Evolutionary conservation across 257 asterid genomes (phyloP).

Genomic region (Buddleja alternifolia): DNA sequence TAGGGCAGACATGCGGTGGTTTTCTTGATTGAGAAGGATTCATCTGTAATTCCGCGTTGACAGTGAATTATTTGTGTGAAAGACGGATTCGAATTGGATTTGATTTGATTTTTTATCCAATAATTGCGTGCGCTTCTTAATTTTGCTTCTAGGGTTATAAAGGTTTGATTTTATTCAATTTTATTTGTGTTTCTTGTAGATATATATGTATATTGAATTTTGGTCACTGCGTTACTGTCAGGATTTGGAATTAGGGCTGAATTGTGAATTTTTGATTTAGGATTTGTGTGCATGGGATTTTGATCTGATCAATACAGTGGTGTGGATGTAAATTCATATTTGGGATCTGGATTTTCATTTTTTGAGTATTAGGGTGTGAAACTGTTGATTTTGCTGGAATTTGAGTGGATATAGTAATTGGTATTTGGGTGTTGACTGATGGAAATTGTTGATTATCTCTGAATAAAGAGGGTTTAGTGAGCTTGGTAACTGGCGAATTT

Average conservation of each 20-base stretch:
- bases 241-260: slow-evolving; percentile 25
- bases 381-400: slow-evolving; percentile 21
- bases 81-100: slow-evolving; percentile 35
- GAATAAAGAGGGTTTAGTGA: slow-evolving; percentile 10
- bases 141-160: slow-evolving; percentile 25
- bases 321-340: slow-evolving; percentile 1
- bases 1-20: slow-evolving; percentile 41
- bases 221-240: slow-evolving; percentile 21
- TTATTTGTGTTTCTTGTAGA: not conserved
- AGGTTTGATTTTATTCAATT: slow-evolving; percentile 25
- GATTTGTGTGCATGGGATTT: slow-evolving; percentile 20
- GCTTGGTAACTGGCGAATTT: slow-evolving; percentile 13
- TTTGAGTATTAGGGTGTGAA: not conserved
- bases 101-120: slow-evolving; percentile 21
- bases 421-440: slow-evolving; percentile 8
- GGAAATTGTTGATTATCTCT: slow-evolving; percentile 5
- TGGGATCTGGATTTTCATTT: slow-evolving; percentile 21
- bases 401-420: slow-evolving; percentile 18
- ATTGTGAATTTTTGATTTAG: slow-evolving; percentile 12
- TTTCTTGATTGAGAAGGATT: slow-evolving; percentile 30
- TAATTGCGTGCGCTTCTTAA: slow-evolving; percentile 32
- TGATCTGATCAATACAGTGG: slow-evolving; percentile 24
- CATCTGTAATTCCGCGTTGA: slow-evolving; percentile 33
- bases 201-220: slow-evolving; percentile 8
- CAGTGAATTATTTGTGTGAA: slow-evolving; percentile 30